Evolutionary conservation across 805 yeast species (phyloP), one percentile per base, ranked within the genome.

Genomic region (Lipomyces mesembrius): DNA sequence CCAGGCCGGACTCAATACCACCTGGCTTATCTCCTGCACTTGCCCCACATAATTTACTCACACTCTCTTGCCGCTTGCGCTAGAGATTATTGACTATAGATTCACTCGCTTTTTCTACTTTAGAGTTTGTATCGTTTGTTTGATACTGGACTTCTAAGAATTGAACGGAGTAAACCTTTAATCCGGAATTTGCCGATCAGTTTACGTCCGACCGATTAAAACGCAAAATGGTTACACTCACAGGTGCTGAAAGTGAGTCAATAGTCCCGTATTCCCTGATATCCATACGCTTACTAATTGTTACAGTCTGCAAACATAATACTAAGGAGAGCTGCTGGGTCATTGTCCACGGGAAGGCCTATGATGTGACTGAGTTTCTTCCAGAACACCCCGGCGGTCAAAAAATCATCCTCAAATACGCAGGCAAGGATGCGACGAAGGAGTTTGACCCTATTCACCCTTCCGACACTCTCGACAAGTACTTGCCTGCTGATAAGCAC

Each of bases 361-460:
- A 91, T 75, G 91, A 92, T 75, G 85, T 92, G 66, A 87, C 95
- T 0, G 85, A 85, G 61, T 87, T 86, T 71, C 73, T 84, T 46
- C 80, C 80, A 25, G 81, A 83, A 56, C 90, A 87, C 72, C 90
- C 90, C 11, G 90, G 90, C 39, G 90, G 90, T 2, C 74, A 82
- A 22, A 81, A 79, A 4, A 83, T 86, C 62, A 84, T 87, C 46
- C 76, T 84, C 63, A 85, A 84, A 74, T 87, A 78, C 52, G 84
- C 83, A n/a, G 95, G 95, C 14, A 86, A 84, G 66, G 92, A 90
- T 73, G 96, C 94, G 11, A 88, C 95, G 7, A 87, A 88, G 73
- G 86, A 91, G 9, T 94, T 92, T 75, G 91, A 89, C 66, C 97
- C 97, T 22, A 83, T 94, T 67, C 99, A 94, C 77, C 95, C 98